phyloP scores from a whole-genome alignment of 805 yeast genomes.

The Saccharomycopsis amapae region DNA sequence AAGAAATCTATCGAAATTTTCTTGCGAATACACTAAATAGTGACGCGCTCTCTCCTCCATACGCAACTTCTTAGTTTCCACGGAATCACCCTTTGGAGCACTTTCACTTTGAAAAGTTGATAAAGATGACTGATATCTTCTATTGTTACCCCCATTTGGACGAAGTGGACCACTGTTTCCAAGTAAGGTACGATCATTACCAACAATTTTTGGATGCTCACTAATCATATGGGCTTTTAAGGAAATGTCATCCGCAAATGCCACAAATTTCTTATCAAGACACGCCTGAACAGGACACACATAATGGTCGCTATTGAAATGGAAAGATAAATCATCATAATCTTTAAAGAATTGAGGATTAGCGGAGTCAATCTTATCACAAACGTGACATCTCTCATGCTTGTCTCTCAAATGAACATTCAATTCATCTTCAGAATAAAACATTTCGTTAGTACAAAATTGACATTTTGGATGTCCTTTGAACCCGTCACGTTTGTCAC shows the following conservation, averaged over 20 bases:
- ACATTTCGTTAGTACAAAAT: constrained; percentile 66
- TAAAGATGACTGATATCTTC: constrained; percentile 13
- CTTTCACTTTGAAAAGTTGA: constrained; percentile 8
- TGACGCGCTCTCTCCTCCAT: constrained; percentile 82
- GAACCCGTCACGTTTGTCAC: constrained; percentile 66
- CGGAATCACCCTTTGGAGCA: constrained; percentile 29
- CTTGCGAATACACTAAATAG: constrained; percentile 50
- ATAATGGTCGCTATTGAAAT: constrained; percentile 68
- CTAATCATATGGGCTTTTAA: constrained; percentile 80
- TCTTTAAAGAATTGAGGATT: constrained; percentile 70
- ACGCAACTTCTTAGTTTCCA: constrained; percentile 48
- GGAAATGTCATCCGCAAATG: constrained; percentile 79
- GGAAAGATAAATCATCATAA: constrained; percentile 67
- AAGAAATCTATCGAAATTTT: constrained; percentile 42
- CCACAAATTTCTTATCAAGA: constrained; percentile 85
- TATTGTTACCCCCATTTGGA: constrained; percentile 18
- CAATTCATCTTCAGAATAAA: constrained; percentile 85
- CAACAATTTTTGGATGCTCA: constrained; percentile 63
- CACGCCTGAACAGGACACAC: constrained; percentile 73
- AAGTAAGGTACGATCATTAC: constrained; percentile 34
- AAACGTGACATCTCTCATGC: constrained; percentile 87
- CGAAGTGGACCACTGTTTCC: constrained; percentile 4
- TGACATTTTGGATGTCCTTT: constrained; percentile 85
- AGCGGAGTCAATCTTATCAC: constrained; percentile 54
- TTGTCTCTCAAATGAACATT: constrained; percentile 70